phyloP scores from a whole-genome alignment of 345 rosid genomes.

The Acer yangbiense region DNA sequence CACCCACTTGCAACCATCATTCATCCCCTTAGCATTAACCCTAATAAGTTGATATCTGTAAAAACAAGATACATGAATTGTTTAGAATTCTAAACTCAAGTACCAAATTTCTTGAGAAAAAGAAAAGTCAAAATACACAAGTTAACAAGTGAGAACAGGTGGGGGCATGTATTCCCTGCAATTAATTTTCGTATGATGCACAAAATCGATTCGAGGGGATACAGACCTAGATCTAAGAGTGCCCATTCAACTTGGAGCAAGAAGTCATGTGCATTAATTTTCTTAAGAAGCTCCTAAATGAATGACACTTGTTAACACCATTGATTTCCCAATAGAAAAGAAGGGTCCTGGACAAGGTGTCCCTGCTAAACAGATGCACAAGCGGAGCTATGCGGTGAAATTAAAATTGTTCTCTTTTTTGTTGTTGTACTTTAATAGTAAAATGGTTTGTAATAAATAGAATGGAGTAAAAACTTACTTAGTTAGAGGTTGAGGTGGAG shows the following conservation, averaged over 20 bases:
- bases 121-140: neutral
- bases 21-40: constrained; percentile 91
- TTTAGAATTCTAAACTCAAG: neutral
- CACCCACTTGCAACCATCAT: constrained; percentile 98
- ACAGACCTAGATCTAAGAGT: neutral
- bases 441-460: neutral
- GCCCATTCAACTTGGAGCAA: neutral
- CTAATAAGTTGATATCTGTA: constrained; percentile 88
- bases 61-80: neutral
- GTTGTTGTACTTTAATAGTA: neutral
- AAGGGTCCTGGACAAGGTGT: neutral
- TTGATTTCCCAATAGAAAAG: neutral
- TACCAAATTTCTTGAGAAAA: neutral
- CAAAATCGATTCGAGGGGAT: neutral
- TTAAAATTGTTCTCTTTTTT: neutral
- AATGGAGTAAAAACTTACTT: constrained; percentile 41
- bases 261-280: neutral
- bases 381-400: neutral
- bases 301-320: neutral
- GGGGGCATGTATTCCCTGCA: neutral
- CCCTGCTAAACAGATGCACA: neutral
- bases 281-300: neutral
- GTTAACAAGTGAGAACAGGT: neutral
- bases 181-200: neutral
- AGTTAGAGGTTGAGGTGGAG: constrained; percentile 57